These are phyloP conservation scores for Phyllosticta citribraziliensis DNA, from an alignment of 2,329 filamentous ascomycete species.

Conservation along the genomic window DNA sequence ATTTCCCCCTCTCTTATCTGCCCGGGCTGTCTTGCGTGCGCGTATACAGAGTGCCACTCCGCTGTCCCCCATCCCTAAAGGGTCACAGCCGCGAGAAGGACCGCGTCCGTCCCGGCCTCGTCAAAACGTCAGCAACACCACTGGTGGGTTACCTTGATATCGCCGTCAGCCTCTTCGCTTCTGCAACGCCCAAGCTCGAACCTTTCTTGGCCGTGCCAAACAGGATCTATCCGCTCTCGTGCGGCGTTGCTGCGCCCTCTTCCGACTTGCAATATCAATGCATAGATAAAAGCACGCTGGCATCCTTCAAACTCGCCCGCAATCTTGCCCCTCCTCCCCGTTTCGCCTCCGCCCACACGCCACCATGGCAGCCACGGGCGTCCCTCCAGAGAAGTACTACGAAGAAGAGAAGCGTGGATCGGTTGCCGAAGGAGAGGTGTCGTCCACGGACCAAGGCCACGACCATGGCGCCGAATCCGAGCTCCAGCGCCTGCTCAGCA, in stretches of 20 bases:
- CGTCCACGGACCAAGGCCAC: background rate
- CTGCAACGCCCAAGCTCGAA: background rate
- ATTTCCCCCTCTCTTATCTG: background rate
- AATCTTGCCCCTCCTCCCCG: background rate
- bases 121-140: background rate
- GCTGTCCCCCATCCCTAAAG: background rate
- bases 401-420: constrained; percentile 4
- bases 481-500: constrained; percentile 31
- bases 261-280: background rate
- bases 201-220: background rate
- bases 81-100: background rate
- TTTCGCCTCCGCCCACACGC: background rate
- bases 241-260: background rate
- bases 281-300: background rate
- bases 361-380: constrained; percentile 1
- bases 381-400: background rate
- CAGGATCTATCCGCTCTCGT: background rate
- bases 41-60: background rate
- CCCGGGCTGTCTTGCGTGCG: background rate
- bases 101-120: background rate
- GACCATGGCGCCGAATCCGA: constrained; percentile 24
- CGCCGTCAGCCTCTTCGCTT: background rate
- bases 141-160: background rate
- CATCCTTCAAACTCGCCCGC: background rate
- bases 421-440: constrained; percentile 4